Evolutionary conservation across 345 rosid species (phyloP).

Genomic region (Eucalyptus brandiana): DNA sequence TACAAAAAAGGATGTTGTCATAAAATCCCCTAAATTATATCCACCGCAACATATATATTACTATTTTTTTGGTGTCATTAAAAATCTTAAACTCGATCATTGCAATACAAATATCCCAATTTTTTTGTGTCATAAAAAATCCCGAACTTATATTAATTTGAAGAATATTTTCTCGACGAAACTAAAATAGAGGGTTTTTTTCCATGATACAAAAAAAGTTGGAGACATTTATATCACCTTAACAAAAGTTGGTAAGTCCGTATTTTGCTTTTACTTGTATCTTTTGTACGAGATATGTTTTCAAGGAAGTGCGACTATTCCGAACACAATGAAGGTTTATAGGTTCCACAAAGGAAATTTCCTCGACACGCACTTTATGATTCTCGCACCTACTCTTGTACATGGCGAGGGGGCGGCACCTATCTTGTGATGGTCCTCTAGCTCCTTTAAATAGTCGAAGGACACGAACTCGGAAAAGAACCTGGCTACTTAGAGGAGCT

Average conservation of each 20-base stretch:
- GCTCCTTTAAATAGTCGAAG: not conserved
- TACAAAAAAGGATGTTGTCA: too few species aligned
- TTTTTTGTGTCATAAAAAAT: too few species aligned
- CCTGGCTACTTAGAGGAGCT: not conserved
- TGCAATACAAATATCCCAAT: too few species aligned
- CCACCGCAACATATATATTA: fast-evolving
- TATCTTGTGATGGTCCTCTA: not conserved
- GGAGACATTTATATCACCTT: too few species aligned
- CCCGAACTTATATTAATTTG: fast-evolving
- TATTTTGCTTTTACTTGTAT: too few species aligned
- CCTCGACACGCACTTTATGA: not conserved
- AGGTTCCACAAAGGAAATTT: not conserved
- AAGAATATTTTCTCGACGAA: too few species aligned
- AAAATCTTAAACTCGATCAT: too few species aligned
- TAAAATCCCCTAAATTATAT: too few species aligned
- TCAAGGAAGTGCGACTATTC: not conserved
- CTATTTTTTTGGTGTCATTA: too few species aligned
- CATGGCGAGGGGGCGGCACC: not conserved
- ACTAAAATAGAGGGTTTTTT: too few species aligned
- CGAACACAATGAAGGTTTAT: not conserved
- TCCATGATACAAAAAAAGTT: fast-evolving
- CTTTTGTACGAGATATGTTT: not conserved
- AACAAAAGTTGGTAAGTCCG: not conserved
- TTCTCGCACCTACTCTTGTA: not conserved
- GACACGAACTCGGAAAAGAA: not conserved